Conservation (phyloP, 169 alveolate genomes). For the Plasmodium chabaudi region DNA sequence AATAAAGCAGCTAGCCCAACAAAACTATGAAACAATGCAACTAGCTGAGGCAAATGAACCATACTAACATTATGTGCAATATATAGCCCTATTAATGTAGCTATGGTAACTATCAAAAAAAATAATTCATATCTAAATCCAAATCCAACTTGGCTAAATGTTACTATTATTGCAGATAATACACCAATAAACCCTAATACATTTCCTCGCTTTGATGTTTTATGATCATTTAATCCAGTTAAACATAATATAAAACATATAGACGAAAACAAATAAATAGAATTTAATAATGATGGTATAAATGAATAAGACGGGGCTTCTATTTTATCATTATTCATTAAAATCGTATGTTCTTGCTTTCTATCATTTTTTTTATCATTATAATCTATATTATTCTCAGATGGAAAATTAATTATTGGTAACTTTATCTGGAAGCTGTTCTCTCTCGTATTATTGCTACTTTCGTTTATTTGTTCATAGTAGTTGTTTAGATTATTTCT, state of each 20-base stretch:
- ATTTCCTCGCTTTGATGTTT: conserved; percentile 91
- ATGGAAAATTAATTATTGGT: conserved; percentile 38
- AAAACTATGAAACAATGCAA: conserved; percentile 95
- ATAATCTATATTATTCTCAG: conserved; percentile 2
- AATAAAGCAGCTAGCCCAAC: conserved; percentile 96
- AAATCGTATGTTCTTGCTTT: background rate
- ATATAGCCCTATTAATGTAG: conserved; percentile 78
- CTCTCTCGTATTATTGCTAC: conserved; percentile 1
- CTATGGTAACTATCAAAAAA: conserved; percentile 71
- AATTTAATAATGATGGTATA: conserved; percentile 73
- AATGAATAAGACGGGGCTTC: conserved; percentile 52
- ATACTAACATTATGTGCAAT: conserved; percentile 87
- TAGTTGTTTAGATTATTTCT: conserved; percentile 16
- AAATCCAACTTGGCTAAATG: conserved; percentile 80
- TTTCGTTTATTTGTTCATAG: conserved; percentile 7
- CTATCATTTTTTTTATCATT: conserved; percentile 27
- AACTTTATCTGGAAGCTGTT: conserved; percentile 52
- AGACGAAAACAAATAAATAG: conserved; percentile 70
- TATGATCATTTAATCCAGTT: conserved; percentile 87
- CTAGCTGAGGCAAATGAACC: conserved; percentile 93
- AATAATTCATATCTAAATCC: conserved; percentile 78
- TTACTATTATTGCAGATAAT: conserved; percentile 86
- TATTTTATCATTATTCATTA: conserved; percentile 21
- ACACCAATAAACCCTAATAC: conserved; percentile 89
- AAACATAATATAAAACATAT: conserved; percentile 83